phyloP scores from a whole-genome alignment of 176 grass and related monocot species.

The Carex littledalei region DNA sequence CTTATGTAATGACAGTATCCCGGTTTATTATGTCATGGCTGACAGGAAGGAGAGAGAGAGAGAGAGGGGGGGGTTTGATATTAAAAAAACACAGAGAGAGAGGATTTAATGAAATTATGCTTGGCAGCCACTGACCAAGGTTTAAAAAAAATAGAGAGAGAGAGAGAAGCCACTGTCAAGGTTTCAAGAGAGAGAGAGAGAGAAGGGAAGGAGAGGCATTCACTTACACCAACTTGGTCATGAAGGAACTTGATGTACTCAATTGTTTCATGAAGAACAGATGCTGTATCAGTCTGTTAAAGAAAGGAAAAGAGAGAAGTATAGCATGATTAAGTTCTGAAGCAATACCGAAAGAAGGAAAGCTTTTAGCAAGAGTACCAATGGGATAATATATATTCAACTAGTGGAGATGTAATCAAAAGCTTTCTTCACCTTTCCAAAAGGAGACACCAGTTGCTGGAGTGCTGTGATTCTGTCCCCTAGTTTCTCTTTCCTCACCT shows the following conservation, averaged over 20 bases:
- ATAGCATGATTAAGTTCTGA: constrained; percentile 30
- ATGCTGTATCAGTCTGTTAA: constrained; percentile 96
- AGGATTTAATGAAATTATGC: background rate
- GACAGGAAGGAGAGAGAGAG: background rate
- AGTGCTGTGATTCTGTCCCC: constrained; percentile 97
- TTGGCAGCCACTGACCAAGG: no score
- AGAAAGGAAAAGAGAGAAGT: constrained; percentile 36
- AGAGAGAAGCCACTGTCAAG: background rate
- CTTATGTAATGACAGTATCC: background rate
- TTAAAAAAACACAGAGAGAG: background rate
- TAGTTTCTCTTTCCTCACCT: constrained; percentile 99
- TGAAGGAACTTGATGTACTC: constrained; percentile 99
- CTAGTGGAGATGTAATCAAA: constrained; percentile 46
- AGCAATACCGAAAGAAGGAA: constrained; percentile 41
- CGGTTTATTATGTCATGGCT: background rate
- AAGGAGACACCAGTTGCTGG: constrained; percentile 97
- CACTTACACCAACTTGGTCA: constrained; percentile 90
- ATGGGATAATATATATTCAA: constrained; percentile 44
- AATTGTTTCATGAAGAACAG: constrained; percentile 97
- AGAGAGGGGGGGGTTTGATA: background rate
- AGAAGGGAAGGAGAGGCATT: background rate
- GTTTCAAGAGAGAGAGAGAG: background rate
- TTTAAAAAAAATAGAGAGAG: background rate
- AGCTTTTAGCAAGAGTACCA: constrained; percentile 32
- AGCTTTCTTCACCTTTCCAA: constrained; percentile 88